phyloP scores from a whole-genome alignment of 1,284 basidiomycete genomes.

The Megacollybia platyphylla region DNA sequence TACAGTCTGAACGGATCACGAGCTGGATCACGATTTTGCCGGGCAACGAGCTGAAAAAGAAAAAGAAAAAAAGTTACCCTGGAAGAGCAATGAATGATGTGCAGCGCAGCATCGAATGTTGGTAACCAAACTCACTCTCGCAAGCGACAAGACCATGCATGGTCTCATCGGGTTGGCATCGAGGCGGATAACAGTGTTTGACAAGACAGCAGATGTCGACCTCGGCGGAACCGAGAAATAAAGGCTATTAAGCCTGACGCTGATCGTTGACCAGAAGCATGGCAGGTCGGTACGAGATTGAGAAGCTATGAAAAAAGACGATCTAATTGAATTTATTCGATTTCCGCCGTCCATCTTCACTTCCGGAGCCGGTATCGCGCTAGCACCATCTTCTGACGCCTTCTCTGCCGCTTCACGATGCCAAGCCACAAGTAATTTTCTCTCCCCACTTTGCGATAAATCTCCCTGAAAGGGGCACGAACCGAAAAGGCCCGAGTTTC shows the following conservation, averaged over 20 bases:
- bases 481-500: background rate
- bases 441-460: background rate
- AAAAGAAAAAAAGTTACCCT: slow-evolving; percentile 1
- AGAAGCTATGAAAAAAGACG: no score
- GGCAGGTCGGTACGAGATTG: no score
- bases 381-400: background rate
- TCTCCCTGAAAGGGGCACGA: background rate
- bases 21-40: slow-evolving; percentile 16
- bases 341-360: no score
- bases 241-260: no score
- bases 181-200: no score
- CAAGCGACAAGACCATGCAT: no score
- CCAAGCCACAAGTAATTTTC: background rate
- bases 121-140: no score
- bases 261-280: no score
- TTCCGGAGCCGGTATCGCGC: background rate
- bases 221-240: no score
- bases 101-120: background rate
- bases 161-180: no score
- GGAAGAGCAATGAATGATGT: background rate
- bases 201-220: no score
- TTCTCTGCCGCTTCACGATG: background rate
- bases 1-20: background rate
- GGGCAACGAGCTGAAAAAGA: slow-evolving; percentile 10
- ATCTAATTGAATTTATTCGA: no score